These are phyloP conservation scores for Neonectria faginata DNA, from an alignment of 2,329 filamentous ascomycete species.

Conservation along the genomic window DNA sequence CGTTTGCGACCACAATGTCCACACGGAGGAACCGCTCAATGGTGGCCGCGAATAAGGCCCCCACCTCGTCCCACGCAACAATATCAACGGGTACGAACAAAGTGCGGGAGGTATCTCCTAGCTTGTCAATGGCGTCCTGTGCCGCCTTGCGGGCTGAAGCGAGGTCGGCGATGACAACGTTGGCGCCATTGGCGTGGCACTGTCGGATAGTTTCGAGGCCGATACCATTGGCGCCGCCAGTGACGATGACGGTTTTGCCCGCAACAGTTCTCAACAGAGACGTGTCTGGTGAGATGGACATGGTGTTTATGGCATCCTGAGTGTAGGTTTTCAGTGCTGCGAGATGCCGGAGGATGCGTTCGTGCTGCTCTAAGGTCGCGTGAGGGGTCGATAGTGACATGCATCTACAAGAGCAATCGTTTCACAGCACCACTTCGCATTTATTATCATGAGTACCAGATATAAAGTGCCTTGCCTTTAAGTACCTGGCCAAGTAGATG, in stretches of 20 bases:
- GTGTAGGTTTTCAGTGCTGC: not conserved
- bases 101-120: not conserved
- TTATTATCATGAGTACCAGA: no score
- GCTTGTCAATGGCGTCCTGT: not conserved
- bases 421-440: no score
- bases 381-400: not conserved
- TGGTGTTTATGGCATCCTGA: not conserved
- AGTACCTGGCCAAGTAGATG: no score
- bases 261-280: not conserved
- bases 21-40: slow-evolving; percentile 10
- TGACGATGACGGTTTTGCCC: slow-evolving; percentile 32
- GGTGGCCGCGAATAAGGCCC: slow-evolving; percentile 12
- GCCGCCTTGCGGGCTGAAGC: not conserved
- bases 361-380: not conserved
- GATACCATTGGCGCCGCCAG: slow-evolving; percentile 30
- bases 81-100: slow-evolving; percentile 26
- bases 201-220: slow-evolving; percentile 15
- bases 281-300: slow-evolving; percentile 5
- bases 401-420: no score
- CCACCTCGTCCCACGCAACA: slow-evolving; percentile 19
- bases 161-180: slow-evolving; percentile 28
- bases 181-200: slow-evolving; percentile 27
- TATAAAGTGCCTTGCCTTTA: no score
- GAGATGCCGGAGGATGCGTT: not conserved
- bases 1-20: slow-evolving; percentile 30